A percentile compares a stretch with the other conserved stretches of the same genome.
Evolutionary conservation across 257 asterid genomes (phyloP).

Genomic region (Lycium barbarum): DNA sequence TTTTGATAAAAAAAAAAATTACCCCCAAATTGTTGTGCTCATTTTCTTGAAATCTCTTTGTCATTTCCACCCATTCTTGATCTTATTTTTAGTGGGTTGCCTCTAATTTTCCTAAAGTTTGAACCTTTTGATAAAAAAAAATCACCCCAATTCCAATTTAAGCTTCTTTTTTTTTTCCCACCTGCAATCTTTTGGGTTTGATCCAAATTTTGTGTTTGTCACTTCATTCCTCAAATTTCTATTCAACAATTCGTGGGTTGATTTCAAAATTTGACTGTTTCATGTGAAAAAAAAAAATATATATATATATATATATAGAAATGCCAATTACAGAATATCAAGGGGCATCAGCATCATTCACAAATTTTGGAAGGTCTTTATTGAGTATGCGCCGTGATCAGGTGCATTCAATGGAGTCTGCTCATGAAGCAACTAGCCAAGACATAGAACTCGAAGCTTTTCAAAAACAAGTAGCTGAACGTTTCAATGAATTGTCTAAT

Average conservation of each 20-base stretch:
- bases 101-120: not conserved
- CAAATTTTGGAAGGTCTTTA: constrained; percentile 65
- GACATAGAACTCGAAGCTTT: constrained; percentile 67
- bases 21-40: no score
- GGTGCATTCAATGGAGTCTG: constrained; percentile 76
- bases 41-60: no score
- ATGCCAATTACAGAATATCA: constrained; percentile 86
- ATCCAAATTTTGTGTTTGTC: constrained; percentile 12
- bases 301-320: constrained; percentile 32
- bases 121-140: not conserved
- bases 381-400: constrained; percentile 77
- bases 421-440: constrained; percentile 51
- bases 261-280: constrained; percentile 27
- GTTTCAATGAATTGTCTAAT: constrained; percentile 55
- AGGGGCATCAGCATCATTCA: constrained; percentile 59
- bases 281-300: not conserved
- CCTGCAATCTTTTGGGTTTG: not conserved
- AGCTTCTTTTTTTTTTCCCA: not conserved
- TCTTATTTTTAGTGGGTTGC: not conserved
- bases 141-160: not conserved
- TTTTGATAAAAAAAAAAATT: not conserved
- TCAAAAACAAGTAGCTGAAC: constrained; percentile 65
- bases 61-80: not conserved
- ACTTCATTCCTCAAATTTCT: not conserved
- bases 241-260: constrained; percentile 5